Percentiles rank a stretch among this genome's conserved stretches.
These are phyloP conservation scores for Allodekkera sacchari DNA, from an alignment of 805 yeast genomes.

Conservation along the genomic window DNA sequence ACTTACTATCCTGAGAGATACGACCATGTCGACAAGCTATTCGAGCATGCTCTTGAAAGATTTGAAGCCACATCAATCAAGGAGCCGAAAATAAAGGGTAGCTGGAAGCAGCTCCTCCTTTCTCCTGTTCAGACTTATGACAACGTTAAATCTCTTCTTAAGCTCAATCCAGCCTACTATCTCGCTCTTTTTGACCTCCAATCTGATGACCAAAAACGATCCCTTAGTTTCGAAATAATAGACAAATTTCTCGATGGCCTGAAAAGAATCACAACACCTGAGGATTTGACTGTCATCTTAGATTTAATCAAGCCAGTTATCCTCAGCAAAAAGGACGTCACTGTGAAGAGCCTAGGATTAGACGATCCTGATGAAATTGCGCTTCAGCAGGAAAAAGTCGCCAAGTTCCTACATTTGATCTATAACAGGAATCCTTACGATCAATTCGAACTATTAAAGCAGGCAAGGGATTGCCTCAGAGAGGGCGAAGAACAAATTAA, in stretches of 20 bases:
- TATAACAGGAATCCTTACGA: constrained; percentile 38
- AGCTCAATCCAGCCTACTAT: constrained; percentile 39
- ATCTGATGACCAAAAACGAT: constrained; percentile 41
- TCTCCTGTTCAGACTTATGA: constrained; percentile 40
- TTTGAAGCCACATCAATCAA: constrained; percentile 19
- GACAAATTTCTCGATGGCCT: constrained; percentile 40
- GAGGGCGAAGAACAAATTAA: constrained; percentile 49
- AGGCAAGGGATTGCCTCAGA: constrained; percentile 39
- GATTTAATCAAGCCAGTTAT: constrained; percentile 51
- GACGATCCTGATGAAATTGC: constrained; percentile 28
- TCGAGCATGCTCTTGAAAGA: constrained; percentile 42
- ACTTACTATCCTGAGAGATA: constrained; percentile 57
- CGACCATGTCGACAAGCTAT: constrained; percentile 53
- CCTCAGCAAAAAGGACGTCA: constrained; percentile 18
- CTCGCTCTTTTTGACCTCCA: constrained; percentile 47
- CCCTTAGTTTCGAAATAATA: constrained; percentile 54
- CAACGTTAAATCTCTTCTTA: constrained; percentile 25
- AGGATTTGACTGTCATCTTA: constrained; percentile 53
- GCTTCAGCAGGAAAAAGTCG: constrained; percentile 49
- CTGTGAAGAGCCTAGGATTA: constrained; percentile 22
- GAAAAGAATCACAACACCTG: constrained; percentile 30
- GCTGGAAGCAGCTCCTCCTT: constrained; percentile 36
- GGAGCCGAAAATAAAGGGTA: constrained; percentile 24
- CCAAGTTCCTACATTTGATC: constrained; percentile 62
- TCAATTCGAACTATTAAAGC: constrained; percentile 37